A percentile compares a stretch with the other conserved stretches of the same genome.
Evolutionary conservation across 805 yeast species (phyloP).

Genomic region (Isabelozyma heimii): DNA sequence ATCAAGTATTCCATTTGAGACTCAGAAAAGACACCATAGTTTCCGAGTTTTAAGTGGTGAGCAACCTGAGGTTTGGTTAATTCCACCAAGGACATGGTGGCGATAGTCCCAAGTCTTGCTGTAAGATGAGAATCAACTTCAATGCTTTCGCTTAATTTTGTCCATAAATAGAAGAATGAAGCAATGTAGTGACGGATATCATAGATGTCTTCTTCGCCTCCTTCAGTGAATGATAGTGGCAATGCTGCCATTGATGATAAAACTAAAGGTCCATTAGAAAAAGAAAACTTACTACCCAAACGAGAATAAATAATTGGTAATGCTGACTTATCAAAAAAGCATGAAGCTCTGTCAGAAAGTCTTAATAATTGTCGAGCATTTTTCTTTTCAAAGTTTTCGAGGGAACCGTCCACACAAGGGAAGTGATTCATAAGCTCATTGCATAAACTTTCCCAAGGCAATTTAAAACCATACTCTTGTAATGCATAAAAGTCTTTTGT

Average conservation of each 20-base stretch:
- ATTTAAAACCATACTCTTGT: constrained; percentile 34
- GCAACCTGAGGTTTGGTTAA: constrained; percentile 15
- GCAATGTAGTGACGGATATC: constrained; percentile 60
- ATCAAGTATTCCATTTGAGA: constrained; percentile 61
- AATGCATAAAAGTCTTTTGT: constrained; percentile 47
- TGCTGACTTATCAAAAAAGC: constrained; percentile 48
- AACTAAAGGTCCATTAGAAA: constrained; percentile 50
- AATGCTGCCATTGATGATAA: constrained; percentile 53
- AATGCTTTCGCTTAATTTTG: constrained; percentile 44
- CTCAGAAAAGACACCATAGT: constrained; percentile 61
- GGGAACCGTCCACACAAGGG: constrained; percentile 39
- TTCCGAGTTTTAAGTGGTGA: constrained; percentile 31
- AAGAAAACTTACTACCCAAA: constrained; percentile 51
- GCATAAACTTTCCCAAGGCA: constrained; percentile 53
- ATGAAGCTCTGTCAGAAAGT: constrained; percentile 52
- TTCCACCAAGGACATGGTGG: constrained; percentile 45
- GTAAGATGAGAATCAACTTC: constrained; percentile 64
- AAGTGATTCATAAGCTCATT: constrained; percentile 31
- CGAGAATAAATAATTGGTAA: constrained; percentile 52
- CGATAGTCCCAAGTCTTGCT: constrained; percentile 60
- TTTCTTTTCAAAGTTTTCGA: constrained; percentile 46
- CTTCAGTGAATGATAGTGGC: constrained; percentile 42
- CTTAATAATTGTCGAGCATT: constrained; percentile 47
- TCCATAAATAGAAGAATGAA: constrained; percentile 72
- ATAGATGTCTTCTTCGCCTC: constrained; percentile 20